Conservation (phyloP, 2,329 filamentous ascomycete species). For the Ceratocystis cubensis region DNA sequence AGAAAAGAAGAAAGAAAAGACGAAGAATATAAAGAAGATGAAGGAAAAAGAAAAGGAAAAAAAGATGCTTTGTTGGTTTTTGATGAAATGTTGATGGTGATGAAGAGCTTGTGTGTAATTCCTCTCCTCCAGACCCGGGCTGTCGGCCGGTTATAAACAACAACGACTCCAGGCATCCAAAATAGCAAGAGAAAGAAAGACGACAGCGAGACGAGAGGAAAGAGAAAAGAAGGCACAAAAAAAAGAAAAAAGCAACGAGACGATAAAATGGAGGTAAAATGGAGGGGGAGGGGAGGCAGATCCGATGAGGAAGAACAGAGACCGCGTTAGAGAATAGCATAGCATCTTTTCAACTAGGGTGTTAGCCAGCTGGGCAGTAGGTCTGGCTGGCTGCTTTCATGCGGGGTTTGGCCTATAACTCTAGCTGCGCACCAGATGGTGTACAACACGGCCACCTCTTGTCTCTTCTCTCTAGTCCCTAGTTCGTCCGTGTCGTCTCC, state of each 20-base stretch:
- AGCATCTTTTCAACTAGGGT: background rate
- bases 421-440: background rate
- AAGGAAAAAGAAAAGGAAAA: background rate
- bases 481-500: no score
- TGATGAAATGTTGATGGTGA: background rate
- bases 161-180: slow-evolving; percentile 1
- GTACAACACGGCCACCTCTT: no score
- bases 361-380: background rate
- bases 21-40: background rate
- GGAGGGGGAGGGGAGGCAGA: no score
- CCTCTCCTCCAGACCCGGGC: background rate
- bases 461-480: no score
- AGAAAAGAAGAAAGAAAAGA: background rate
- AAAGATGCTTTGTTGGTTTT: background rate
- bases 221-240: background rate
- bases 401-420: background rate
- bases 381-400: background rate
- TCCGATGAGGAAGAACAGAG: no score
- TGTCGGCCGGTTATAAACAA: slow-evolving; percentile 6
- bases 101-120: background rate
- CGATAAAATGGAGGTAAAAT: no score
- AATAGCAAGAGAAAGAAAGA: background rate
- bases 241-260: no score
- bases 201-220: background rate
- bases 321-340: background rate